Evolutionary conservation across 2,329 filamentous ascomycete genomes (phyloP), one percentile per base, ranked within the genome.

Genomic region (Hymenoscyphus salicellus): DNA sequence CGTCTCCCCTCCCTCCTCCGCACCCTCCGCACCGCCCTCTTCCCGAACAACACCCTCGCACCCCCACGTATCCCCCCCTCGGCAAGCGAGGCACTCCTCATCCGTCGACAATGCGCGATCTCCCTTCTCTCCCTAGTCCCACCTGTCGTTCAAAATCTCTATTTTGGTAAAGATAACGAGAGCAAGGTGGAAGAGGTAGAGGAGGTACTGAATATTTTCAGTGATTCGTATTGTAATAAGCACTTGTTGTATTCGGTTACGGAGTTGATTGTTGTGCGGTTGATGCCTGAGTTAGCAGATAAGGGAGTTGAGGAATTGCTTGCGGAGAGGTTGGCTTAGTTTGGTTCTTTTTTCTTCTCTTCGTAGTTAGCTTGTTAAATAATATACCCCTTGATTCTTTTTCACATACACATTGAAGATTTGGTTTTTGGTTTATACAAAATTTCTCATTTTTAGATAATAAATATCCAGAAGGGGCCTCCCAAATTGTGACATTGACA

Each of bases 221-320:
- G 85, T 17, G 93, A 97, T 77, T 82, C 84, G 60, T 97, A 97
- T 78, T 89, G 93, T 78, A 99, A 99, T 79, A 96, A 93, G 79
- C 93, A 97, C 78, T 80, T 98, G 36, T 80, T 97, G 71, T 97
- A 96, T 74, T 83, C 86, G 55, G 82, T 95, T 58, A 79, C 98
- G 38, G 95, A 99, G 78, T 78, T 94, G 64, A 76, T 97, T 1
- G 81, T 97, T n/a, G 85, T 92, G 63, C 86, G 89, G 69, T 77
- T 98, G 67, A 85, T 97, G 74, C 95, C 95, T 4, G 95, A 99
- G 79, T 76, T 98, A 72, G 83, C 83, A 62, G 89, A 92, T 72
- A 87, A 86, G 75, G 86, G 87, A 43, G 84, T 92, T 33, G 81
- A 82, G 63, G 90, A 92, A 72, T 78, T 96, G 63, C 86, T 90